A percentile compares a stretch with the other conserved stretches of the same genome.
phyloP scores from a whole-genome alignment of 1,139 yeast genomes.

The Candida neerlandica region DNA sequence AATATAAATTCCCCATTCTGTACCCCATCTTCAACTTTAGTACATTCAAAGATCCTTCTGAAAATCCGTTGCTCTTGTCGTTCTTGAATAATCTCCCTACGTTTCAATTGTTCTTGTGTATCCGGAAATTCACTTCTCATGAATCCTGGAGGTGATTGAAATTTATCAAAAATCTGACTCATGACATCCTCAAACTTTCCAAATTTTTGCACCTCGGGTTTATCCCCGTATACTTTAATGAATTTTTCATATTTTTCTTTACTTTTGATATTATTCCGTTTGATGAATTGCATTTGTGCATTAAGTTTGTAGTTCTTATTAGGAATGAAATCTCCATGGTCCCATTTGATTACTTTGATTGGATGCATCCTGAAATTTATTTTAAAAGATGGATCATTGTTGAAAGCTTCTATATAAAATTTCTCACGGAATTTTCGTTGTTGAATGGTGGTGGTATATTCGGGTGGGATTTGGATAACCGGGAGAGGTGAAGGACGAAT shows the following conservation, averaged over 20 bases:
- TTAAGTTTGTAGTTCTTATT: constrained; percentile 32
- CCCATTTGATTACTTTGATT: constrained; percentile 38
- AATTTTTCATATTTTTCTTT: constrained; percentile 33
- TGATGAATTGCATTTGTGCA: constrained; percentile 9
- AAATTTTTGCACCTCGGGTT: constrained; percentile 22
- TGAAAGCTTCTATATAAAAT: constrained; percentile 27
- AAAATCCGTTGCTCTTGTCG: constrained; percentile 23
- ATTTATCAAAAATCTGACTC: constrained; percentile 41
- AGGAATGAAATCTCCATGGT: constrained; percentile 47
- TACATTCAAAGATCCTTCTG: constrained; percentile 21
- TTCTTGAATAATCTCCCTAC: constrained; percentile 19
- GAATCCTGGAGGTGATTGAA: constrained; percentile 68
- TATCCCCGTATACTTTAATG: constrained; percentile 27
- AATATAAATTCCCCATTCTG: constrained; percentile 24
- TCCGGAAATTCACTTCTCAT: constrained; percentile 64
- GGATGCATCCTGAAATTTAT: constrained; percentile 33
- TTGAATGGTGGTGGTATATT: constrained; percentile 27
- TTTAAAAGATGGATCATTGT: constrained; percentile 20
- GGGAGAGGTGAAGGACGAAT: not conserved
- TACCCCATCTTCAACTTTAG: constrained; percentile 11
- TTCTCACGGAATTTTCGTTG: constrained; percentile 31
- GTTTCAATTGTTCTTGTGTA: constrained; percentile 49
- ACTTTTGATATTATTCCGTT: constrained; percentile 20
- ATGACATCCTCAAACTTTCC: constrained; percentile 25
- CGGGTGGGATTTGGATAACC: constrained; percentile 12